These are phyloP conservation scores for Cinnamomum chago DNA, from an alignment of 164 flowering plant species.

Conservation along the genomic window DNA sequence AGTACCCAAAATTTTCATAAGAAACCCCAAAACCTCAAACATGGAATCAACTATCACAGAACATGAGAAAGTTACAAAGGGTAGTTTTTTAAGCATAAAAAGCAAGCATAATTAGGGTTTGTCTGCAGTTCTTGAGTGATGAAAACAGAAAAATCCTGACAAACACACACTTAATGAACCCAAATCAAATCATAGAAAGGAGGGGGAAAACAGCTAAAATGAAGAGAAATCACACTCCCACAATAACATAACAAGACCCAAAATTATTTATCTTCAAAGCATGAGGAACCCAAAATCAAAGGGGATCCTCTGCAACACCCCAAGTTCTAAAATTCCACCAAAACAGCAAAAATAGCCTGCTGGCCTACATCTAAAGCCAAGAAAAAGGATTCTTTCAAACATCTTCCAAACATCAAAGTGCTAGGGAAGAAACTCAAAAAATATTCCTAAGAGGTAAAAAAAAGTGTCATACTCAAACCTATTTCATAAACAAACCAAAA, in stretches of 20 bases:
- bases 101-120: not conserved
- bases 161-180: not conserved
- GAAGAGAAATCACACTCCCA: constrained; percentile 33
- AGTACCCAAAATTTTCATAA: no score
- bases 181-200: not conserved
- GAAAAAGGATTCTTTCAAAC: not conserved
- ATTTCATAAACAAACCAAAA: no score
- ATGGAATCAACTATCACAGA: no score
- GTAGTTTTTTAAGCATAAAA: not conserved
- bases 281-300: not conserved
- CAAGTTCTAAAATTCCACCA: not conserved
- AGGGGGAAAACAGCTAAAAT: not conserved
- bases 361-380: no score
- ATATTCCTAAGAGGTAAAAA: no score
- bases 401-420: not conserved
- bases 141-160: not conserved
- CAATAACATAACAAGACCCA: no score
- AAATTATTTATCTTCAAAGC: not conserved
- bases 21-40: no score
- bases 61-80: not conserved
- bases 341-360: not conserved
- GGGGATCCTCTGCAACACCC: not conserved
- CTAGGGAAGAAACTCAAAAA: not conserved
- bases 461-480: no score
- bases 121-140: no score